Evolutionary conservation across 2,329 filamentous ascomycete genomes (phyloP), one percentile per base, ranked within the genome.

Genomic region (Verticillium albo-atrum): DNA sequence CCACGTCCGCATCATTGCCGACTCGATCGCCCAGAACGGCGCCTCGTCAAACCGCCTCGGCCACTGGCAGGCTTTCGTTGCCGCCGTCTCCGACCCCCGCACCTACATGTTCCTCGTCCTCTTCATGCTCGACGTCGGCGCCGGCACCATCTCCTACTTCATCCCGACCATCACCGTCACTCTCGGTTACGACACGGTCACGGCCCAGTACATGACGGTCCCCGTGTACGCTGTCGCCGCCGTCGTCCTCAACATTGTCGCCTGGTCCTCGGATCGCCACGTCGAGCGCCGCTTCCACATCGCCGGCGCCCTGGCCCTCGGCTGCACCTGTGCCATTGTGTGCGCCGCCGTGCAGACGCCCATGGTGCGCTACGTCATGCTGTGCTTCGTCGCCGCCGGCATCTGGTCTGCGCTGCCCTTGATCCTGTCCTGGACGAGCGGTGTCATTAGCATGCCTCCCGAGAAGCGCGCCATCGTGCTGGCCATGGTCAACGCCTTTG

Each of bases 91-190:
- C 6, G 82, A 84, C 63, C 78, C 77, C 5, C 75, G 79, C 2
- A 71, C 84, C 0, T 85, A 82, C 62, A 62, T 85, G 1, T 84
- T 85, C 57, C 75, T 82, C 2, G 70, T 85, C 25, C 70, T 85
- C 3, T 82, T 85, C 65, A 82, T 84, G 59, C 66, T 77, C n/a
- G 79, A 75, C 32, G 63, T 84, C 15, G 70, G 83, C 1, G 77
- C 78, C 0, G 81, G 85, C 65, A 82, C 80, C 1, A 87, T 88
- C 65, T 83, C 86, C 53, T 87, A 87, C 67, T 88, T 88, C 73
- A 88, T 89, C 71, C 86, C 86, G 0, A 83, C 79, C 0, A 86
- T 89, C 47, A 82, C 88, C 1, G 77, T 83, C 51, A 87, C 83
- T 0, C 77, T 89, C 0, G 83, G 84, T 0, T 89, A 84, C 68